These are phyloP conservation scores for Penicillium sp. DNA, from an alignment of 2,329 filamentous ascomycete species.

Conservation along the genomic window DNA sequence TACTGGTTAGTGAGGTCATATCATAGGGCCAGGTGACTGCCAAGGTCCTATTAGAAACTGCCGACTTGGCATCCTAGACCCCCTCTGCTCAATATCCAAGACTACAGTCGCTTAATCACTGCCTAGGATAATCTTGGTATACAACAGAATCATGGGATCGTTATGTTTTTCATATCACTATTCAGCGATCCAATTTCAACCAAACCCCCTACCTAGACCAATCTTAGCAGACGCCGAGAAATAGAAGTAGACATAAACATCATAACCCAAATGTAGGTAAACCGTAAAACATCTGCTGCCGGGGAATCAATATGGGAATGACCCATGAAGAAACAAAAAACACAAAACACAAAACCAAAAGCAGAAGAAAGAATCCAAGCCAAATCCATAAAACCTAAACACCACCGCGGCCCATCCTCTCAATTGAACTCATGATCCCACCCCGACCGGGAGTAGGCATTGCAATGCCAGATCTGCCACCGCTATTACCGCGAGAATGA, in stretches of 20 bases:
- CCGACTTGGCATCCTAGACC: not conserved
- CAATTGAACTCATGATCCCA: conserved; percentile 77
- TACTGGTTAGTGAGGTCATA: too few relatives aligned
- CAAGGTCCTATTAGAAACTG: not conserved
- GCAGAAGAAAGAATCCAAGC: not conserved
- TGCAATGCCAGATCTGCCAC: conserved; percentile 38
- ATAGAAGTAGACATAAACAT: conserved; percentile 1
- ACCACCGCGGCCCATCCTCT: conserved; percentile 70
- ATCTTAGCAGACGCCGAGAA: not conserved
- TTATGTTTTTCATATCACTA: not conserved
- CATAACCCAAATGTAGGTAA: not conserved
- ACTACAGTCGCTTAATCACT: not conserved
- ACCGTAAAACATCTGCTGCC: not conserved
- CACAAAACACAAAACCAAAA: not conserved
- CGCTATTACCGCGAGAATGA: conserved; percentile 37
- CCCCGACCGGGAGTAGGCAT: conserved; percentile 49
- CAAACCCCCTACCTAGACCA: not conserved
- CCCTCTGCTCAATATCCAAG: too few relatives aligned
- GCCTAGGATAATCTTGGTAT: not conserved
- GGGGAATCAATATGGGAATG: not conserved
- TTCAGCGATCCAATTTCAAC: not conserved
- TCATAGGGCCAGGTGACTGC: too few relatives aligned
- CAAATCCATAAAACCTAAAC: conserved; percentile 11
- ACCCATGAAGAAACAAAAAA: not conserved
- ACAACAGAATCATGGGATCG: not conserved